phyloP scores from a whole-genome alignment of 2,329 filamentous ascomycete genomes.

The Paecilomyces niveus region DNA sequence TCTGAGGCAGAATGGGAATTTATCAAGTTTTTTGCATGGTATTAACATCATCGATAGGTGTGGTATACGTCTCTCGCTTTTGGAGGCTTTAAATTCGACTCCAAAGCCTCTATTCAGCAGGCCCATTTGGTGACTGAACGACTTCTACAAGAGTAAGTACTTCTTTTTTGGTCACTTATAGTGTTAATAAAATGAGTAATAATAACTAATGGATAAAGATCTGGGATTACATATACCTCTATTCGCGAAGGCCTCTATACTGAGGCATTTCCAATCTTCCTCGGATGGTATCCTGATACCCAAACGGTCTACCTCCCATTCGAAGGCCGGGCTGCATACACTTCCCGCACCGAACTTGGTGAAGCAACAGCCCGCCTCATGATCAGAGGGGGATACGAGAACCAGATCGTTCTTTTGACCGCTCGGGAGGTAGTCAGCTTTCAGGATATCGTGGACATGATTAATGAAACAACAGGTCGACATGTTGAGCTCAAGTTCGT shows the following conservation, averaged over 20 bases:
- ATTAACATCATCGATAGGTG: constrained; percentile 14
- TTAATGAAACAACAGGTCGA: constrained; percentile 29
- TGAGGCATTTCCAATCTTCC: constrained; percentile 55
- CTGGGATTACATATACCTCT: constrained; percentile 44
- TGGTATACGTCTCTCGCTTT: constrained; percentile 57
- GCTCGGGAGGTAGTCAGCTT: constrained; percentile 28
- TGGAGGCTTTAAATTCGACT: constrained; percentile 36
- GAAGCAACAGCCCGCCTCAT: constrained; percentile 49
- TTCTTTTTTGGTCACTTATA: not conserved
- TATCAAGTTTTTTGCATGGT: not conserved
- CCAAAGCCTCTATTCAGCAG: constrained; percentile 48
- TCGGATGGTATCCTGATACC: constrained; percentile 35
- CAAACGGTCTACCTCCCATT: constrained; percentile 24
- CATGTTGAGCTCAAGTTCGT: constrained; percentile 27
- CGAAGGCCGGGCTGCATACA: constrained; percentile 44
- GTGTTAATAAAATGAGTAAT: not conserved
- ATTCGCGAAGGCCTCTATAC: constrained; percentile 54
- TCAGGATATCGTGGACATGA: constrained; percentile 28
- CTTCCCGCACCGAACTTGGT: constrained; percentile 47
- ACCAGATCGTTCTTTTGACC: constrained; percentile 33
- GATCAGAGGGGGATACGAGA: constrained; percentile 29
- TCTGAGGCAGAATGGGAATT: not conserved
- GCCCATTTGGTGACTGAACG: constrained; percentile 53
- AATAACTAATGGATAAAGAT: constrained; percentile 14
- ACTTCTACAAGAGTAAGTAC: constrained; percentile 36